Evolutionary conservation across 768 basidiomycete genomes (phyloP).

Genomic region (Panaeolus papilionaceus): DNA sequence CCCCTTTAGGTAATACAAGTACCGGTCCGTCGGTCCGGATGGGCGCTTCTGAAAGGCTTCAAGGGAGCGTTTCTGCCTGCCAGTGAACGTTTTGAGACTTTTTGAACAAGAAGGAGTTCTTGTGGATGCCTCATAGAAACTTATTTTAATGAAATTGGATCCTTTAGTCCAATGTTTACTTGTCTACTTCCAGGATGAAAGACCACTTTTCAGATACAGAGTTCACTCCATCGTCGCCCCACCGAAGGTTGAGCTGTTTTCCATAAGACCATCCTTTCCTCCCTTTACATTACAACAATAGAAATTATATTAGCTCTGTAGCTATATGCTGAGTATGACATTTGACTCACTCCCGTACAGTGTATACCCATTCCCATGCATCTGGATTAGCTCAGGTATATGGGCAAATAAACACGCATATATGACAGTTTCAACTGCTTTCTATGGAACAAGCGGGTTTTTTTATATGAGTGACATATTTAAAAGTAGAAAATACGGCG

Average conservation of each 20-base stretch:
- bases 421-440: background rate
- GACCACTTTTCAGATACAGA: background rate
- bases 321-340: background rate
- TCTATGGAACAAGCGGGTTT: background rate
- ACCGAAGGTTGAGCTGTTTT: background rate
- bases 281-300: background rate
- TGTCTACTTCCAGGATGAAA: background rate
- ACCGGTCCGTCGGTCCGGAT: background rate
- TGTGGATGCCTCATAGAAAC: too few relatives aligned
- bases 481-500: background rate
- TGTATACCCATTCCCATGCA: background rate
- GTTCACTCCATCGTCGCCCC: background rate
- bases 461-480: background rate
- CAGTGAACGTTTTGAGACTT: background rate
- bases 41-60: background rate
- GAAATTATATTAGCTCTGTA: background rate
- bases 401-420: constrained; percentile 2
- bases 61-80: too few relatives aligned
- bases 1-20: background rate
- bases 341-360: background rate
- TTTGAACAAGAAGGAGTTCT: background rate
- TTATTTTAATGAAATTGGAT: too few relatives aligned
- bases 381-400: background rate
- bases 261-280: background rate
- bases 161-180: background rate